These are phyloP conservation scores for Chytriomyces sp. DNA, from an alignment of 192 early-diverging fungal species.

Conservation along the genomic window DNA sequence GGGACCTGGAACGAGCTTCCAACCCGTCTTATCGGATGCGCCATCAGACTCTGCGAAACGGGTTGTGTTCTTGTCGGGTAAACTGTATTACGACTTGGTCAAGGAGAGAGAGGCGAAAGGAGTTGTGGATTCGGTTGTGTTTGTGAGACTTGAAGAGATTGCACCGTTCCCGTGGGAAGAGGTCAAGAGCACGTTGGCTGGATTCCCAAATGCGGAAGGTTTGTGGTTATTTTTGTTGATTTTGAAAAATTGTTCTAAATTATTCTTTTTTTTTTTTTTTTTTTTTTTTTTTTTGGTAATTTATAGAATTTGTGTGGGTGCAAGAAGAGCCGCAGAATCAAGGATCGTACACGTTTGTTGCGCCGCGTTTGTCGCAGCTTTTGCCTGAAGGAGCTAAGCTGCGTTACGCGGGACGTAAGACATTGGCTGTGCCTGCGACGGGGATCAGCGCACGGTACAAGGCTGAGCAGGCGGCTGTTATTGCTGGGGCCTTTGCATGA, in stretches of 20 bases:
- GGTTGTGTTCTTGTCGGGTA: constrained; percentile 89
- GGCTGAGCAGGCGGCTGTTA: constrained; percentile 55
- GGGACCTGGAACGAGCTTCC: constrained; percentile 82
- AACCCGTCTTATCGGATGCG: constrained; percentile 68
- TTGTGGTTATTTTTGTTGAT: constrained; percentile 25
- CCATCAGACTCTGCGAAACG: constrained; percentile 52
- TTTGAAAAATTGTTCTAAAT: not conserved
- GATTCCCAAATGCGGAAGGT: constrained; percentile 67
- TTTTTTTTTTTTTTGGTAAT: constrained; percentile 9
- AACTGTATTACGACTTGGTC: constrained; percentile 90
- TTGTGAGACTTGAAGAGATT: constrained; percentile 91
- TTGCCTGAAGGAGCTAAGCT: constrained; percentile 57
- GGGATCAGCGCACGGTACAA: constrained; percentile 74
- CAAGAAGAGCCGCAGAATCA: constrained; percentile 95
- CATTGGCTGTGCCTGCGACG: constrained; percentile 79
- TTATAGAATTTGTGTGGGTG: constrained; percentile 51
- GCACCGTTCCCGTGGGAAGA: constrained; percentile 85
- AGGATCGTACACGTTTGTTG: constrained; percentile 86
- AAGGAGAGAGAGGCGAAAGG: constrained; percentile 73
- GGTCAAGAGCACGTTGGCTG: constrained; percentile 64
- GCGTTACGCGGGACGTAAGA: constrained; percentile 72
- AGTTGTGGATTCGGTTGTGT: constrained; percentile 67
- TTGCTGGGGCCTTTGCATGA: constrained; percentile 38
- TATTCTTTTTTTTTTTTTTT: too few species aligned
- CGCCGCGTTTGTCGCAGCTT: constrained; percentile 79